Evolutionary conservation across 2,329 filamentous ascomycete species (phyloP).

Genomic region (Fusarium phyllophilum): DNA sequence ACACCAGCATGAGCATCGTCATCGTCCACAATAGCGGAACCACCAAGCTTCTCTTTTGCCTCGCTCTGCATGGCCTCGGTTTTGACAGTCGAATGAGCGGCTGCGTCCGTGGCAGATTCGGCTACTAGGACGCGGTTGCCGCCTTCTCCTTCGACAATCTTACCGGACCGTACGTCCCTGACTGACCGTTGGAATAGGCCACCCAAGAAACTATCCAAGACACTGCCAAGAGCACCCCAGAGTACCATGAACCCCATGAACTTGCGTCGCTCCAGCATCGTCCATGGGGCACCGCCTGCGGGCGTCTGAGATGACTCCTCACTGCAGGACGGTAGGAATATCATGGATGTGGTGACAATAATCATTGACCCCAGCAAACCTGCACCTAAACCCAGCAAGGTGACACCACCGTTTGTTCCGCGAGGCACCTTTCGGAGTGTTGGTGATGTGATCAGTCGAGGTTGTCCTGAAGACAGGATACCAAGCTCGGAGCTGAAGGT

Average conservation of each 20-base stretch:
- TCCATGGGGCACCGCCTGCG: conserved; percentile 62
- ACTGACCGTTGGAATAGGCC: conserved; percentile 88
- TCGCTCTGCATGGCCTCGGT: conserved; percentile 56
- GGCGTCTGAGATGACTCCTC: conserved; percentile 50
- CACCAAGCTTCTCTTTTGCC: conserved; percentile 52
- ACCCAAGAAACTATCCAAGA: conserved; percentile 89
- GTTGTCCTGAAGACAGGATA: conserved; percentile 80
- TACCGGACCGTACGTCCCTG: conserved; percentile 82
- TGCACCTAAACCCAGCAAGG: conserved; percentile 75
- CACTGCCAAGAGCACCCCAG: conserved; percentile 81
- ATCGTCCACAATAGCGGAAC: conserved; percentile 48
- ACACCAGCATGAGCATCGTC: conserved; percentile 53
- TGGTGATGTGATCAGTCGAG: conserved; percentile 86
- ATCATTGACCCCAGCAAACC: conserved; percentile 80
- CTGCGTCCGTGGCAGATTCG: conserved; percentile 40
- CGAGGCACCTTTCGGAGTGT: conserved; percentile 81
- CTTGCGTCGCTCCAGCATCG: conserved; percentile 54
- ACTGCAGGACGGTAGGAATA: conserved; percentile 76
- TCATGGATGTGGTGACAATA: conserved; percentile 70
- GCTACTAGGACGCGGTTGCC: conserved; percentile 69
- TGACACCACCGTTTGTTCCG: conserved; percentile 95
- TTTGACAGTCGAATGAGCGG: conserved; percentile 50
- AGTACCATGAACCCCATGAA: conserved; percentile 69
- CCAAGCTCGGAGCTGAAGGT: conserved; percentile 96
- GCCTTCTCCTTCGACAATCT: conserved; percentile 87